Evolutionary conservation across 2,329 filamentous ascomycete genomes (phyloP).

Genomic region (Daldinia sp.): DNA sequence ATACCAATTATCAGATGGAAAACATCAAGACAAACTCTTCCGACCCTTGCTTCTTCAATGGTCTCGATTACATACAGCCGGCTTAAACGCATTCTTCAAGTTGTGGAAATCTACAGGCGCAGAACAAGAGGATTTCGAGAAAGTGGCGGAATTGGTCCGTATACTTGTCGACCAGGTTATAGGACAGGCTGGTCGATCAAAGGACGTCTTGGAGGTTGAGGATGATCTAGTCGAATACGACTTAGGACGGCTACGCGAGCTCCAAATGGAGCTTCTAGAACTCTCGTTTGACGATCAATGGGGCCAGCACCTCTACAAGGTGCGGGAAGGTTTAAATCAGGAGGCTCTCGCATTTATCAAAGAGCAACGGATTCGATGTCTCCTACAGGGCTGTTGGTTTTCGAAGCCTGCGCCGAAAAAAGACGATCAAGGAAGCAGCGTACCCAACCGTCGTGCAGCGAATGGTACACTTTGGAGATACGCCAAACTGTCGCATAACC

Average conservation of each 20-base stretch:
- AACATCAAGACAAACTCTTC: conserved; percentile 86
- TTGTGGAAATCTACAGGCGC: conserved; percentile 93
- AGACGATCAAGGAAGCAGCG: conserved; percentile 52
- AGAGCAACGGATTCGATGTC: conserved; percentile 90
- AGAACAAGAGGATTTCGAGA: conserved; percentile 86
- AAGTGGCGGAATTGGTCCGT: conserved; percentile 88
- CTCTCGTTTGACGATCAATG: conserved; percentile 93
- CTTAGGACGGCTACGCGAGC: conserved; percentile 76
- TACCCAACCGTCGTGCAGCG: conserved; percentile 51
- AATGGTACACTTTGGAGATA: conserved; percentile 76
- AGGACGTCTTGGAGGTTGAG: conserved; percentile 86
- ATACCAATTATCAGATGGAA: conserved; percentile 77
- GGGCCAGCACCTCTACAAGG: conserved; percentile 87
- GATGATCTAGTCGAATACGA: conserved; percentile 89
- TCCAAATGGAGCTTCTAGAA: conserved; percentile 94
- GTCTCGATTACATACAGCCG: conserved; percentile 87
- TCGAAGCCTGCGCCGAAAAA: conserved; percentile 57
- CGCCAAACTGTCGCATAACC: conserved; percentile 88
- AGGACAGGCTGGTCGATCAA: conserved; percentile 80
- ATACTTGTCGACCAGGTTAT: conserved; percentile 92
- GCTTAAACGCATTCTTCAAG: conserved; percentile 85
- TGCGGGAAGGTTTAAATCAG: conserved; percentile 89
- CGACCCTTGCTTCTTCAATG: conserved; percentile 89
- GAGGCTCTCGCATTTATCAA: conserved; percentile 97
- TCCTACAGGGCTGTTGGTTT: conserved; percentile 93